A percentile compares a stretch with the other conserved stretches of the same genome.
phyloP scores from a whole-genome alignment of 2,329 filamentous ascomycete genomes.

The Byssoonygena ceratinophila region DNA sequence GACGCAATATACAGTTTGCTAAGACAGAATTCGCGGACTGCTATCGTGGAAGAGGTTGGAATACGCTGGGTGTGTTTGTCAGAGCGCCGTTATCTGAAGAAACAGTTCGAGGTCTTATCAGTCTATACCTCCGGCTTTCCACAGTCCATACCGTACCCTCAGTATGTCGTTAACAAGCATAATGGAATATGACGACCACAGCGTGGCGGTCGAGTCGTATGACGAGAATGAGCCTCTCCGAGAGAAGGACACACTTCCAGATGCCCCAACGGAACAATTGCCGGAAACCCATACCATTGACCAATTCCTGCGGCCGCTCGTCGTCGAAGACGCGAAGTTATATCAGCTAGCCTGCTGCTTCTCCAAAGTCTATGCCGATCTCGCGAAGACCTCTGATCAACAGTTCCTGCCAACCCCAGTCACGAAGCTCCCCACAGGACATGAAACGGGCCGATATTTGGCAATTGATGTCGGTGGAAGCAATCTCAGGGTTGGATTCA shows the following conservation, averaged over 20 bases:
- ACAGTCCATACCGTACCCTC: neutral
- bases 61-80: neutral
- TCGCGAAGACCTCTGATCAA: slow-evolving; percentile 37
- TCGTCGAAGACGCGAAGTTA: slow-evolving; percentile 34
- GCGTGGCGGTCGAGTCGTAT: slow-evolving; percentile 14
- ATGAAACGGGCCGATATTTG: slow-evolving; percentile 45
- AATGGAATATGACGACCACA: slow-evolving; percentile 8
- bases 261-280: slow-evolving; percentile 20
- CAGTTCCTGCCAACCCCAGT: slow-evolving; percentile 41
- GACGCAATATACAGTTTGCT: neutral
- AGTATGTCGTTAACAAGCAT: slow-evolving; percentile 12
- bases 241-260: neutral
- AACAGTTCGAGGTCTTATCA: neutral
- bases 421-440: slow-evolving; percentile 39
- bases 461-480: slow-evolving; percentile 49
- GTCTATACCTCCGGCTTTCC: neutral
- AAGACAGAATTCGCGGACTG: neutral
- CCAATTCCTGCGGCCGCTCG: slow-evolving; percentile 33
- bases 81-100: neutral
- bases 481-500: slow-evolving; percentile 47
- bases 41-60: neutral
- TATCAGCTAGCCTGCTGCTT: slow-evolving; percentile 39
- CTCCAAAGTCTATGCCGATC: slow-evolving; percentile 35
- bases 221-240: slow-evolving; percentile 26
- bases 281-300: slow-evolving; percentile 30